Conservation (phyloP, 768 basidiomycete species). For the Tylopilus plumbeoviolaceoides region DNA sequence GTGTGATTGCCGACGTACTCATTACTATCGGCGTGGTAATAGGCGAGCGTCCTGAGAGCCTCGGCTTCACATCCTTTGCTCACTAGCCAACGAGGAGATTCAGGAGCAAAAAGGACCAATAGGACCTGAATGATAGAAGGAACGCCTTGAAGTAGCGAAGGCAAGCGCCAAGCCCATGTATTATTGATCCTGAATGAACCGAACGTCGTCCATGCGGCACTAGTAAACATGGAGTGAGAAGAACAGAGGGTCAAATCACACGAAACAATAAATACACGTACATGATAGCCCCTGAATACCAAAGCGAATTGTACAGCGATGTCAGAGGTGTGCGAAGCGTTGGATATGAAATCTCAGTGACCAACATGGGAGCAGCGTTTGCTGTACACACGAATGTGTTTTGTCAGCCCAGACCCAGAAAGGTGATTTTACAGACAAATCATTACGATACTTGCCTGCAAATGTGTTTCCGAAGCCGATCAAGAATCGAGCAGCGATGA, state of each 20-base stretch:
- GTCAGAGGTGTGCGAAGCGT: slow-evolving; percentile 78
- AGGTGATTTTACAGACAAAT: not conserved
- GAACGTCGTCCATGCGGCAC: slow-evolving; percentile 78
- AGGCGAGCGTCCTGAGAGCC: slow-evolving; percentile 68
- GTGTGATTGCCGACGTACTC: slow-evolving; percentile 32
- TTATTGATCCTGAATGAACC: slow-evolving; percentile 68
- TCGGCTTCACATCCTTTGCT: slow-evolving; percentile 67
- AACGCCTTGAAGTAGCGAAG: slow-evolving; percentile 66
- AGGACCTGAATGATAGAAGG: slow-evolving; percentile 65
- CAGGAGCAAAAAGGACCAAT: slow-evolving; percentile 68
- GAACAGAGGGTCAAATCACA: not conserved
- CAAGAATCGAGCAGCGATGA: slow-evolving; percentile 75
- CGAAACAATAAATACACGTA: slow-evolving; percentile 27
- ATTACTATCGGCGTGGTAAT: slow-evolving; percentile 80
- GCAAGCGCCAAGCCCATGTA: slow-evolving; percentile 81
- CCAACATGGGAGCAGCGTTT: slow-evolving; percentile 75
- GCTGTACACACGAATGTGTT: slow-evolving; percentile 29
- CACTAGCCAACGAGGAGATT: slow-evolving; percentile 81
- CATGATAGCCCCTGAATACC: slow-evolving; percentile 83
- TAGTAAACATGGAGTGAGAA: slow-evolving; percentile 14
- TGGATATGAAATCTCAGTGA: slow-evolving; percentile 81
- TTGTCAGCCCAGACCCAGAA: not conserved
- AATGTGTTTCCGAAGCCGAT: slow-evolving; percentile 76
- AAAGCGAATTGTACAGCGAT: slow-evolving; percentile 76
- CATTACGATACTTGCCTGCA: slow-evolving; percentile 40